Conservation (phyloP, 148 eudicot genomes). For the Polygonum maritimum region DNA sequence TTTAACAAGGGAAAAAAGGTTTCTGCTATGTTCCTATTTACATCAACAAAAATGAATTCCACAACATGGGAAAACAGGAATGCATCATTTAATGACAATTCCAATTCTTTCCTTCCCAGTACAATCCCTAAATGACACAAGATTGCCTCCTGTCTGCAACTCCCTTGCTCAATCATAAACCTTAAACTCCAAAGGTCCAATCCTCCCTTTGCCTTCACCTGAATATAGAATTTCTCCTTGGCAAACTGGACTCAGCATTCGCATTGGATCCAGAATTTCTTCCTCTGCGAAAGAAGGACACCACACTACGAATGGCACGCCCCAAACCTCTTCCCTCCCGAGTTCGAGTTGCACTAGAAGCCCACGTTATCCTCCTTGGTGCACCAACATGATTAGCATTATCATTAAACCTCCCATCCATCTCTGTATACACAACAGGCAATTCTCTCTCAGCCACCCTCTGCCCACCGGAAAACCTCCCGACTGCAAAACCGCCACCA, state of each 20-base stretch:
- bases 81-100: neutral
- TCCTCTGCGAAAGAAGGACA: constrained; percentile 26
- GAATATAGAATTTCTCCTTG: constrained; percentile 11
- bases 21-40: constrained; percentile 6
- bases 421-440: constrained; percentile 40
- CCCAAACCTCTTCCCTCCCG: constrained; percentile 26
- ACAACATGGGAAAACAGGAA: neutral
- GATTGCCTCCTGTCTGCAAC: constrained; percentile 4
- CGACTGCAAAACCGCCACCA: constrained; percentile 53
- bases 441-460: constrained; percentile 23
- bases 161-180: neutral
- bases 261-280: constrained; percentile 12
- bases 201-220: constrained; percentile 13
- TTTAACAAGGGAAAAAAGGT: constrained; percentile 1
- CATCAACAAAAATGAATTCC: constrained; percentile 9
- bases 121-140: neutral
- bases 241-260: constrained; percentile 11
- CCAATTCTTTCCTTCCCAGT: neutral
- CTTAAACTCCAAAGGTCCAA: constrained; percentile 17
- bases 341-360: constrained; percentile 11
- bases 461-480: constrained; percentile 35
- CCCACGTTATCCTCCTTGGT: constrained; percentile 32
- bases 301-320: constrained; percentile 21
- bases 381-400: constrained; percentile 6
- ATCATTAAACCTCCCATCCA: constrained; percentile 30